Evolutionary conservation across 495 filamentous ascomycete genomes (phyloP), one percentile per base, ranked within the genome.

Genomic region (Xylaria acuta): DNA sequence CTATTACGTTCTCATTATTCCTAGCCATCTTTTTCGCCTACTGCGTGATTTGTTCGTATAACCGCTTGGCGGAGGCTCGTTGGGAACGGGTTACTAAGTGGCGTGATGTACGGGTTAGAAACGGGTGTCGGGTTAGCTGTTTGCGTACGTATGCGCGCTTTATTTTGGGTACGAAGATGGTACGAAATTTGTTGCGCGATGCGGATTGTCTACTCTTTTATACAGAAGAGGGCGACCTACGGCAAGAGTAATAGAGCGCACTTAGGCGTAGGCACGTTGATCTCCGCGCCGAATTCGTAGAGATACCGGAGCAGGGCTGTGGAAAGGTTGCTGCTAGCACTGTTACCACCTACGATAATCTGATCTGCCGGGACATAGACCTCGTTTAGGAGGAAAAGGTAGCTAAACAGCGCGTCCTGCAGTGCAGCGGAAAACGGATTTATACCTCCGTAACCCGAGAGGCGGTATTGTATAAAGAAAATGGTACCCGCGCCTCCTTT

Each of bases 381-480:
- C 2, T 75, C 74, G 58, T 79, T 68, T 11, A 84, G 65, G 12
- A 86, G 79, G 64, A 79, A 82, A 8, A 71, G 69, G 64, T 85
- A 86, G 8, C 80, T 70, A 3, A 83, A 78, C 34, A 86, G 67
- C 6, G 79, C 81, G 64, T 86, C 85, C 77, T 86, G 85, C 1
- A 86, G 70, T 1, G 81, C 80, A 14, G 83, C 84, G 8, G 85
- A 81, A 51, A 85, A 85, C 8, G 73, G 78, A n/a, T 78, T 75
- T n/a, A 38, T 3, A 20, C 71, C 72, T 1, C 67, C 74, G 56
- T 78, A 71, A 5, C 73, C 73, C 14, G 84, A 70, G 16, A 85
- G 76, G 34, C 84, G 77, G 74, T 86, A 85, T 30, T 83, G 78
- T 2, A 76, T 72, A 41, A 72, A 77, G 25, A 83, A 75, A 3